Evolutionary conservation across 1,284 basidiomycete species (phyloP), one percentile per base, ranked within the genome.

Genomic region (Apiotrichum gamsii): DNA sequence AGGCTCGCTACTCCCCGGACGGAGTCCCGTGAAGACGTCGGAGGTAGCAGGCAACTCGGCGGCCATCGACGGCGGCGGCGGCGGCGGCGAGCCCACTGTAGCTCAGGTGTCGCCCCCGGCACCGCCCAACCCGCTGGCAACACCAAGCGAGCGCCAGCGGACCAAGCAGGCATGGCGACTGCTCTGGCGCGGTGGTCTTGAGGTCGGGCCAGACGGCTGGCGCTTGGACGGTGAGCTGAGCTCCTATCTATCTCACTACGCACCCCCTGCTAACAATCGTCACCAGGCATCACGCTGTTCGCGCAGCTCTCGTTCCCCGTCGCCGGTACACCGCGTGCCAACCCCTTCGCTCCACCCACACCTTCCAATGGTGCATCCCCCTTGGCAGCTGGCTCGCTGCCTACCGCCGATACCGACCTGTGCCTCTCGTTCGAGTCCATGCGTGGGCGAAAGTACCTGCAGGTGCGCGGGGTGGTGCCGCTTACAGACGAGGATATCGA

Each of bases 341-440:
- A 38, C 28, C 39, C 46, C 0, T 39, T 50, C 46, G 34, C 50
- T 18, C 32, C 49, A 32, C 46, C 49, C 28, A 19, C 14, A 60
- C 64, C 29, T 43, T 52, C 3, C 6, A n/a, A n/a, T n/a, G n/a
- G n/a, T n/a, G n/a, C n/a, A n/a, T n/a, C n/a, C n/a, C n/a, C n/a
- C 3, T 24, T 18, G 2, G 29, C 38, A 30, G 14, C 28, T 18
- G n/a, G 10, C 28, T 9, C 23, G 4, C 31, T 58, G 1, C 57
- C 59, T 1, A 45, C 48, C 11, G 51, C 51, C 4, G 67, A 69
- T 36, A 67, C 68, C 0, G 71, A 73, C 53, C 49, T 73, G 5
- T 71, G 69, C 39, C 57, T 73, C 3, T 70, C 69, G n/a, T 60
- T 73, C 21, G 71, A 73, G 49, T 67, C 65, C 3, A 62, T 72